A percentile compares a stretch with the other conserved stretches of the same genome.
phyloP scores from a whole-genome alignment of 1,284 basidiomycete species.

The Neotropicomus parvogracilis region DNA sequence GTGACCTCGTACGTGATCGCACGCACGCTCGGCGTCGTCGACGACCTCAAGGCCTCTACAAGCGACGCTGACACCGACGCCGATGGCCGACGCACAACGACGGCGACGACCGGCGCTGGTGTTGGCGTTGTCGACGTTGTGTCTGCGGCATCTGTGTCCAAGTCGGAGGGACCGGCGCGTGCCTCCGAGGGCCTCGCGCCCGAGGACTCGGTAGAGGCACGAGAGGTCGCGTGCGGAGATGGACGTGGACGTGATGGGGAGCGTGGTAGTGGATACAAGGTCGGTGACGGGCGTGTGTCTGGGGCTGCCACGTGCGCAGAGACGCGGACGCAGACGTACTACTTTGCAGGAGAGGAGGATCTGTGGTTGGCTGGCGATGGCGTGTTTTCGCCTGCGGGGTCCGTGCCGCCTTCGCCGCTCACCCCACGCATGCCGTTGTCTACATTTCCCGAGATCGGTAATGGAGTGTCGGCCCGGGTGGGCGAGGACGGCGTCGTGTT shows the following conservation, averaged over 20 bases:
- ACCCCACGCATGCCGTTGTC: constrained; percentile 15
- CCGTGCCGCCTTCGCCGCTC: constrained; percentile 60
- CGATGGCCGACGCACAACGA: background rate
- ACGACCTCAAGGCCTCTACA: constrained; percentile 66
- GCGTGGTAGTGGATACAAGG: background rate
- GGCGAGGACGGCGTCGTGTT: constrained; percentile 16
- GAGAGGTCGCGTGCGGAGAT: background rate
- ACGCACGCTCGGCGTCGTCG: constrained; percentile 74
- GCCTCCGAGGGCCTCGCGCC: constrained; percentile 20
- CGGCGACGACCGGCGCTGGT: too few relatives aligned
- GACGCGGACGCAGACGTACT: constrained; percentile 39
- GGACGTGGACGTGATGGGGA: background rate
- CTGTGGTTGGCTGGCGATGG: constrained; percentile 63
- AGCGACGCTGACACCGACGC: constrained; percentile 40
- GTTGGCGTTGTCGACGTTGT: background rate
- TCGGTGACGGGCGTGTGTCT: background rate
- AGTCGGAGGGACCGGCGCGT: constrained; percentile 1
- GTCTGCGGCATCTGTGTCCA: background rate
- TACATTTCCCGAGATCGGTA: constrained; percentile 4
- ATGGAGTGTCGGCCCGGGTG: background rate
- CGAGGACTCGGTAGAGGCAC: constrained; percentile 10
- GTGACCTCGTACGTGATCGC: constrained; percentile 77
- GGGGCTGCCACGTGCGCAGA: background rate
- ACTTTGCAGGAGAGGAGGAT: constrained; percentile 51
- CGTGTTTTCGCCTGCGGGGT: constrained; percentile 65